Conservation (phyloP, 78 protist genomes). For the Protostelium mycophagum region DNA sequence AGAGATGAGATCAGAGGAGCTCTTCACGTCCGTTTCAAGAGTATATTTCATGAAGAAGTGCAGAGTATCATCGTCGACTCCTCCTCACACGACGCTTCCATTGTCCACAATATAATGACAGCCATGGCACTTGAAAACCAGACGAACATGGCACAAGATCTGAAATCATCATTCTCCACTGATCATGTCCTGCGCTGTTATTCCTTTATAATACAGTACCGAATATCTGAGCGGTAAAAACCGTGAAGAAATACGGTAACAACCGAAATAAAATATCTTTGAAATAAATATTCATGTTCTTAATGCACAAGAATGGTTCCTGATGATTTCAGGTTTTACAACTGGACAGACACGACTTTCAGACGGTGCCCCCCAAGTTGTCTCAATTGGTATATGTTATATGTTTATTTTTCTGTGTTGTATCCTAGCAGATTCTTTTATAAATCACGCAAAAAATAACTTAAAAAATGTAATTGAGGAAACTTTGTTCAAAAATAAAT, state of each 20-base stretch:
- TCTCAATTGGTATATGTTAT: not conserved
- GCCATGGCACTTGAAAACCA: not conserved
- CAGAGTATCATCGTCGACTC: not conserved
- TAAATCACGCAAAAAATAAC: too few species aligned
- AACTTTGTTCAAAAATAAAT: too few species aligned
- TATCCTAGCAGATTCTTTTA: not conserved
- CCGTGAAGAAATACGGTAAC: too few species aligned
- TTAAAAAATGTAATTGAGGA: too few species aligned
- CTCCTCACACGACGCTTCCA: not conserved
- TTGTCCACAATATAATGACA: not conserved
- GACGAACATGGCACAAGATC: too few species aligned
- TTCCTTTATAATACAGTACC: too few species aligned
- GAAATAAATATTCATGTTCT: too few species aligned
- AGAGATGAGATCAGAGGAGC: not conserved
- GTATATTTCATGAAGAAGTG: not conserved
- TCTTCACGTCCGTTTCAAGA: not conserved
- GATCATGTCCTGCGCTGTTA: too few species aligned
- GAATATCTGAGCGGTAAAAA: too few species aligned
- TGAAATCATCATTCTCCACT: too few species aligned
- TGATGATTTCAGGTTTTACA: not conserved
- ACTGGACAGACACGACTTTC: not conserved
- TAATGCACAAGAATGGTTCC: not conserved
- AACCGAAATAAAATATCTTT: too few species aligned
- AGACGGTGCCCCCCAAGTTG: not conserved
- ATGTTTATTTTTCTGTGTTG: too few species aligned